A percentile compares a stretch with the other conserved stretches of the same genome.
Evolutionary conservation across 2,329 filamentous ascomycete genomes (phyloP).

Genomic region (Hysterium pulicare): DNA sequence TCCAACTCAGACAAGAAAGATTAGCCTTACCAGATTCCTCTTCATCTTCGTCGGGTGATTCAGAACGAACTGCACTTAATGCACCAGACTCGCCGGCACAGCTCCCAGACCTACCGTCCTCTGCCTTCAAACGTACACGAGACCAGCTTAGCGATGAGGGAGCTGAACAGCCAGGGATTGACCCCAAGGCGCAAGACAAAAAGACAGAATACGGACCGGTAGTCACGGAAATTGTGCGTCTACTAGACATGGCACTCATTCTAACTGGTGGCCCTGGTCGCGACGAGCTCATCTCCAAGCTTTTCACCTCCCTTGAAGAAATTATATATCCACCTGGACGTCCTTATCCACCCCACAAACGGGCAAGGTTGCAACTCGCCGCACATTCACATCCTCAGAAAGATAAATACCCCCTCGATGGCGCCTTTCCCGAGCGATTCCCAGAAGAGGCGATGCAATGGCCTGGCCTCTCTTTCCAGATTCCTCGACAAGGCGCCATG

Average conservation of each 20-base stretch:
- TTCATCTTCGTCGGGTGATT: too few species aligned
- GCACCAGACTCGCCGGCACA: too few species aligned
- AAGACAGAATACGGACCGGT: slow-evolving; percentile 34
- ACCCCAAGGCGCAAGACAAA: too few species aligned
- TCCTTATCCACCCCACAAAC: neutral
- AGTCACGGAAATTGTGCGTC: slow-evolving; percentile 59
- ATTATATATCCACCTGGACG: slow-evolving; percentile 27
- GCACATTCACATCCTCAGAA: neutral
- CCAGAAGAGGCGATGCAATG: slow-evolving; percentile 6
- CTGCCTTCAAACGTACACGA: too few species aligned
- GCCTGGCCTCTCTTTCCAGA: slow-evolving; percentile 16
- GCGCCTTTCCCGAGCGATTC: slow-evolving; percentile 15
- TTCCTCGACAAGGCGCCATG: slow-evolving; percentile 17
- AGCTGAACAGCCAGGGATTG: too few species aligned
- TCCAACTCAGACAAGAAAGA: too few species aligned
- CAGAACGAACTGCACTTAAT: too few species aligned
- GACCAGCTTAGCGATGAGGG: too few species aligned
- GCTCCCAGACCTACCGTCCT: too few species aligned
- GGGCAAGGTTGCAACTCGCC: neutral
- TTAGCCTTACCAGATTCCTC: too few species aligned
- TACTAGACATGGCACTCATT: slow-evolving; percentile 74
- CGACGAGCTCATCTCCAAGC: slow-evolving; percentile 40
- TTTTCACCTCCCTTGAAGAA: slow-evolving; percentile 51
- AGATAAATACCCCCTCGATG: neutral
- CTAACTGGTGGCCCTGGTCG: slow-evolving; percentile 52